Evolutionary conservation across 1,139 yeast genomes (phyloP), one percentile per base, ranked within the genome.

Genomic region (Protomyces lactucae-debilis): DNA sequence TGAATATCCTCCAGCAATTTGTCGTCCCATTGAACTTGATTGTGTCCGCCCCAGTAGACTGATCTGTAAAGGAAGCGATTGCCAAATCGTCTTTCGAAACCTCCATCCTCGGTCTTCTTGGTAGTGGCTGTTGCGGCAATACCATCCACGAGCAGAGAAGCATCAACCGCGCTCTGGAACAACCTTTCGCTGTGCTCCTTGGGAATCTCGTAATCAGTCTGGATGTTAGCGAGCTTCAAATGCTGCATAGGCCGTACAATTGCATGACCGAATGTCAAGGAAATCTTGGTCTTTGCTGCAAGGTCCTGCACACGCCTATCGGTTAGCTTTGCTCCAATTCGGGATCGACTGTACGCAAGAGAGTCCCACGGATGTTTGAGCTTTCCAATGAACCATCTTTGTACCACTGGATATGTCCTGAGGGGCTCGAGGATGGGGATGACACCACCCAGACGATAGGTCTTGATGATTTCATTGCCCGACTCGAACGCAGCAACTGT

Each of bases 401-500:
- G 64, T 10, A 64, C 23, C 21, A 53, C 28, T 14, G 66, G 66
- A 55, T 64, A 60, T 28, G 59, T 56, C 14, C 61, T 46, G 25
- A 64, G 52, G 2, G 66, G 66, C 10, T 52, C 52, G 23, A 65
- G 37, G 2, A 65, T 43, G 3, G 67, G 65, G 12, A 65, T 35
- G 36, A 63, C 45, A 12, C 67, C 67, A 9, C 55, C 67, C 14
- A 61, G 37, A n/a, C 61, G 52, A 53, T 61, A 65, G 14, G 67
- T 60, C 37, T 52, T 56, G 28, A 64, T 48, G 28, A 65, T 39
- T 14, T 63, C 56, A 18, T 43, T 39, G 25, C 59, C 60, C 6
- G 67, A 56, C 23, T 40, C 46, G 45, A 65, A 65, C 10, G 68
- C 67, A 12, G 67, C 67, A 40, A 64, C 57, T 35, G 59, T 54